A percentile compares a stretch with the other conserved stretches of the same genome.
Evolutionary conservation across 441 rosid genomes (phyloP).

Genomic region (Isatis lusitanica): DNA sequence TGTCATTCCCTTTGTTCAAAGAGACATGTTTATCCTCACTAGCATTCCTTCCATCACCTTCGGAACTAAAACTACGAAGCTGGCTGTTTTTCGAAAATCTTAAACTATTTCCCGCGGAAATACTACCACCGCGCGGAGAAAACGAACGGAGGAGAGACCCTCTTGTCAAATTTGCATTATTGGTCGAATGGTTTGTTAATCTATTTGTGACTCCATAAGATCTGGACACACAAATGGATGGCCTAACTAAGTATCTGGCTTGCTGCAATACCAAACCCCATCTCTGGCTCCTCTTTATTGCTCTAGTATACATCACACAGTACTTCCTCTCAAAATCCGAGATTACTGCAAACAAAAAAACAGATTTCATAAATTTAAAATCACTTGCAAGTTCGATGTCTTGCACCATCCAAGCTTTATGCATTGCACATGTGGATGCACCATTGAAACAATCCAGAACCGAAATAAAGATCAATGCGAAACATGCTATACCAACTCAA

Average conservation of each 20-base stretch:
- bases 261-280: slow-evolving; percentile 53
- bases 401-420: not conserved
- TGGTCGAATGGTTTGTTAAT: slow-evolving; percentile 24
- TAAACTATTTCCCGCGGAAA: slow-evolving; percentile 32
- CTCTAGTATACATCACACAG: slow-evolving; percentile 63
- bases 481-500: slow-evolving; percentile 1
- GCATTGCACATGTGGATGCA: not conserved
- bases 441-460: not conserved
- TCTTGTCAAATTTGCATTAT: slow-evolving; percentile 36
- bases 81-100: slow-evolving; percentile 38
- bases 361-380: not conserved
- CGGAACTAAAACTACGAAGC: slow-evolving; percentile 63
- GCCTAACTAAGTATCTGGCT: slow-evolving; percentile 42
- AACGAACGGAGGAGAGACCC: slow-evolving; percentile 38
- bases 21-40: slow-evolving; percentile 62
- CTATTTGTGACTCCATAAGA: slow-evolving; percentile 30
- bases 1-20: slow-evolving; percentile 43
- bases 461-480: not conserved
- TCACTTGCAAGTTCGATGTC: slow-evolving; percentile 1
- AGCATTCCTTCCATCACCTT: slow-evolving; percentile 78
- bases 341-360: slow-evolving; percentile 19
- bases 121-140: slow-evolving; percentile 20
- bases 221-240: slow-evolving; percentile 36
- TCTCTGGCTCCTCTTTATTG: slow-evolving; percentile 58
- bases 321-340: slow-evolving; percentile 24